Evolutionary conservation across 2,329 filamentous ascomycete genomes (phyloP), one percentile per base, ranked within the genome.

Genomic region (Trichoderma koningii): DNA sequence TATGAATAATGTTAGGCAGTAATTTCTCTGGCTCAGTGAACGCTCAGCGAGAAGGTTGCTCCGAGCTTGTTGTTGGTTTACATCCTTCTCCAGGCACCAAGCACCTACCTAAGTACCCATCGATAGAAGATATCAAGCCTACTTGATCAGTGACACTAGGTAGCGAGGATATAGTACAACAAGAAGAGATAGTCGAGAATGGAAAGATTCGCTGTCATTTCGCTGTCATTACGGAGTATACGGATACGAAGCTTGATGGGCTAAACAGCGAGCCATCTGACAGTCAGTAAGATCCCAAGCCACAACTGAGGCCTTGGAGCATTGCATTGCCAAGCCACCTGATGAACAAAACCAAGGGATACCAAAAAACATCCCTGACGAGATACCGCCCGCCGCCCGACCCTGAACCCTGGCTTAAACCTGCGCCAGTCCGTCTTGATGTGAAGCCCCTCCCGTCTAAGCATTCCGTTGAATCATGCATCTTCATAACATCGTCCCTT

Each of bases 391-490:
- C 9, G 21, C 50, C 42, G 21, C 50, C 42, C 52, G 17, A 17
- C 23, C 28, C 19, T 55, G 21, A 34, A 15, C 34, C 19, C 9
- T 23, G 28, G 41, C n/a, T 50, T 26, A 10, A 30, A 21, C 60
- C 51, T 48, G 60, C 48, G 60, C 60, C 28, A 41, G n/a, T 12
- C 44, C 28, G 51, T 38, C 38, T 56, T 56, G n/a, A 47, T 64
- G 44, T 56, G 42, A 44, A 56, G 21, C 52, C 41, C 41, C 30
- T 44, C 7, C 56, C 56, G 45, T 60, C 55, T 60, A 53, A 21
- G 38, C 12, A 51, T 55, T 45, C 45, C 41, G 53, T 53, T 56
- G 42, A 44, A 21, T 65, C 63, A 44, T 53, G 59, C 17, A 52
- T 61, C 48, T 38, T 45, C 59, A 38, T 64, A n/a, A 56, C 55